Percentiles rank a stretch among this genome's conserved stretches.
Evolutionary conservation across 331 rosid species (phyloP).

Genomic region (Saraca asoca): DNA sequence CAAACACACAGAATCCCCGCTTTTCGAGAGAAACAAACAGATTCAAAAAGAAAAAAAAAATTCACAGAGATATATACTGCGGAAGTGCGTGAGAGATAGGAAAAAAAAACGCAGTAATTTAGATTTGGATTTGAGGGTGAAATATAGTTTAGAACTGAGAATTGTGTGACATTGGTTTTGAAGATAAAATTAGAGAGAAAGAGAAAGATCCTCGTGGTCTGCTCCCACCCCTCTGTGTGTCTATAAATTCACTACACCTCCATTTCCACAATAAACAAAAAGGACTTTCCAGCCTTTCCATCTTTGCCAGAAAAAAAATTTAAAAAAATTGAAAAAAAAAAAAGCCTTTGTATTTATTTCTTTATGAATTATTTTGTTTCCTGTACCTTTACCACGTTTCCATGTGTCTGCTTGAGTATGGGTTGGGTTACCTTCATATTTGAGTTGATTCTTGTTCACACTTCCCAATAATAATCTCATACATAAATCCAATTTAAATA

Average conservation of each 20-base stretch:
- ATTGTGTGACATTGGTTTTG: background rate
- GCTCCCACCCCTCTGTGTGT: too few species aligned
- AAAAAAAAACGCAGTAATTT: background rate
- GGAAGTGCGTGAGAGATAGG: background rate
- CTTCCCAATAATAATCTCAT: background rate
- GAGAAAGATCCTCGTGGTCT: too few species aligned
- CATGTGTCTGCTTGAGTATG: background rate
- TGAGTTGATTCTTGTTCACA: background rate
- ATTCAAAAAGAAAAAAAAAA: slow-evolving; percentile 7
- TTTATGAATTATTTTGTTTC: too few species aligned
- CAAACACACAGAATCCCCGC: slow-evolving; percentile 9
- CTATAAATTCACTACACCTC: background rate
- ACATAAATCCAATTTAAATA: too few species aligned
- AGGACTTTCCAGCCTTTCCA: too few species aligned
- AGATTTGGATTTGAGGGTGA: background rate
- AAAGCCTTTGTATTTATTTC: too few species aligned
- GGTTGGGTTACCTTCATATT: background rate
- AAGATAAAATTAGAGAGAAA: too few species aligned
- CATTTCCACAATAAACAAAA: too few species aligned
- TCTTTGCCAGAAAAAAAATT: too few species aligned
- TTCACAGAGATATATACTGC: background rate
- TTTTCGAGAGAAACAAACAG: slow-evolving; percentile 3
- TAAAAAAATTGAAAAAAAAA: too few species aligned
- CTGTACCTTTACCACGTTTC: background rate
- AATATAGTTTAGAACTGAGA: background rate